Conservation (phyloP, 805 yeast genomes). For the Yarrowia alimentaria region DNA sequence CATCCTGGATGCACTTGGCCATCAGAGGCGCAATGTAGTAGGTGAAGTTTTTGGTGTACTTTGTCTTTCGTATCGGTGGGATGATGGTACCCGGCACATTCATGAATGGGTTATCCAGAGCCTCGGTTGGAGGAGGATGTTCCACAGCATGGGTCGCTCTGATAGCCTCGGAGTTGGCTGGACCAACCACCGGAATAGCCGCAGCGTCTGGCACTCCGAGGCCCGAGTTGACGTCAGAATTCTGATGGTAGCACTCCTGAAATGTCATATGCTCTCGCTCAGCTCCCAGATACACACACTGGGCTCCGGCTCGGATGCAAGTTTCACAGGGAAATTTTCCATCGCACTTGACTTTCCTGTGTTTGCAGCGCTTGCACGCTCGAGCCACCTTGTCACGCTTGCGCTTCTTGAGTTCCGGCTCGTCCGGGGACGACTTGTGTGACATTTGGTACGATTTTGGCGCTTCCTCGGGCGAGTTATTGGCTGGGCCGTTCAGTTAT, state of each 20-base stretch:
- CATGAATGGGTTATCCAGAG: conserved; percentile 9
- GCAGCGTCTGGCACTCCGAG: too few relatives aligned
- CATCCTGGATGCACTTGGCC: conserved; percentile 25
- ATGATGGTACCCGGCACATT: conserved; percentile 17
- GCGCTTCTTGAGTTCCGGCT: too few relatives aligned
- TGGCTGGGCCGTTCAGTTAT: too few relatives aligned
- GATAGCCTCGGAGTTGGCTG: conserved; percentile 7
- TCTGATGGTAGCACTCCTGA: conserved; percentile 27
- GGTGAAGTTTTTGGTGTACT: conserved; percentile 22
- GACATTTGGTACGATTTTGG: too few relatives aligned
- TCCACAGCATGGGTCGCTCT: conserved; percentile 14
- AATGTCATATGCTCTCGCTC: conserved; percentile 19
- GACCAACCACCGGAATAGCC: too few relatives aligned
- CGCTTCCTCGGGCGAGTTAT: too few relatives aligned
- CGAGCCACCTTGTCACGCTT: conserved; percentile 41
- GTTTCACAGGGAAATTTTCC: conserved; percentile 52
- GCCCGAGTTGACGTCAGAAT: too few relatives aligned
- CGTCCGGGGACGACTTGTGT: too few relatives aligned
- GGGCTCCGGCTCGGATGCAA: conserved; percentile 43
- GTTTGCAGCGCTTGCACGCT: conserved; percentile 58
- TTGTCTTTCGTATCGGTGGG: conserved; percentile 13
- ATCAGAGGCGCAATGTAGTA: conserved; percentile 25
- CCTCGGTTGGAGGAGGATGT: too few relatives aligned
- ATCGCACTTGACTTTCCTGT: conserved; percentile 57
- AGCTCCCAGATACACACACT: conserved; percentile 31